These are phyloP conservation scores for Aquilaria yunnanensis DNA, from an alignment of 345 rosid species.

Conservation along the genomic window DNA sequence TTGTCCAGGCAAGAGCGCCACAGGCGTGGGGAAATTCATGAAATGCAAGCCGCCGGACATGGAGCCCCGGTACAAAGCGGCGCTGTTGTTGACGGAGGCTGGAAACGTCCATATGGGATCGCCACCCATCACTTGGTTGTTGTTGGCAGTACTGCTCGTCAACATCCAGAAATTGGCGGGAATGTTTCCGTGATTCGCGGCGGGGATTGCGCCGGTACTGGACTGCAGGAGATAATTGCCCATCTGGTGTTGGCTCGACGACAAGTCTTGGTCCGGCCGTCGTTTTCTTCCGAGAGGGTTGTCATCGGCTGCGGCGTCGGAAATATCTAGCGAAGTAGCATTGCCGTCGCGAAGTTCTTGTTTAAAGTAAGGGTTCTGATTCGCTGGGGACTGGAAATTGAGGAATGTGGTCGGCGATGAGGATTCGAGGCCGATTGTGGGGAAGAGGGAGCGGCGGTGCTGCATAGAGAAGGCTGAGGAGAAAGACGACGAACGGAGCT, in stretches of 20 bases:
- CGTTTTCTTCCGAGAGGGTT: conserved; percentile 47
- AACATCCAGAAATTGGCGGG: conserved; percentile 96
- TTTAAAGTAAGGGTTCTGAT: conserved; percentile 39
- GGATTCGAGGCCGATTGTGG: conserved; percentile 34
- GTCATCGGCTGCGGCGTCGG: conserved; percentile 34
- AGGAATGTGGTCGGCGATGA: conserved; percentile 50
- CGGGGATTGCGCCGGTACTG: conserved; percentile 48
- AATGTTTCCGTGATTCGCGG: conserved; percentile 52
- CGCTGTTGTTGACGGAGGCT: conserved; percentile 48
- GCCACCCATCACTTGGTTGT: conserved; percentile 61
- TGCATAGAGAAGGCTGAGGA: conserved; percentile 53
- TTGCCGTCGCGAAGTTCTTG: conserved; percentile 43
- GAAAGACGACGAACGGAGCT: conserved; percentile 54
- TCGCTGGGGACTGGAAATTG: conserved; percentile 57
- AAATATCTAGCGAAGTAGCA: conserved; percentile 32
- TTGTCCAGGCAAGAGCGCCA: conserved; percentile 75
- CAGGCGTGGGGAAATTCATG: conserved; percentile 87
- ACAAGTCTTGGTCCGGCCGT: conserved; percentile 46
- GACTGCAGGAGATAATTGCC: conserved; percentile 66
- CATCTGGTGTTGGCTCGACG: conserved; percentile 51
- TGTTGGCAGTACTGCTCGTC: conserved; percentile 37
- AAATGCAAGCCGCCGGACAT: conserved; percentile 87
- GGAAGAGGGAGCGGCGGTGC: conserved; percentile 47
- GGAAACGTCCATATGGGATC: conserved; percentile 95
- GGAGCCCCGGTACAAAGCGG: conserved; percentile 61